Conservation (phyloP, 495 filamentous ascomycete genomes). For the Penicillium cinerascens region DNA sequence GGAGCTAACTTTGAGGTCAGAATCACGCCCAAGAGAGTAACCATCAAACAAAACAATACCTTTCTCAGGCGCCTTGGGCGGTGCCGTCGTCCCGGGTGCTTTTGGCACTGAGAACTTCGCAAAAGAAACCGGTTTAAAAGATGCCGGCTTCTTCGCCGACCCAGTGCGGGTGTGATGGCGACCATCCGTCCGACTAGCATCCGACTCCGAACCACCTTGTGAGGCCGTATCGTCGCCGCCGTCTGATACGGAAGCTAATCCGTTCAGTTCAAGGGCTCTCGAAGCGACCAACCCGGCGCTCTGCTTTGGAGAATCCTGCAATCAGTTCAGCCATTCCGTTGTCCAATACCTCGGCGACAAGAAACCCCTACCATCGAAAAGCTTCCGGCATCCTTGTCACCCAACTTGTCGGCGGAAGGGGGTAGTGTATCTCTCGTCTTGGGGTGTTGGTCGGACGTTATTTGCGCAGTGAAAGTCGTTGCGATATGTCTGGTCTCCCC, state of each 20-base stretch:
- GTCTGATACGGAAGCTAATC: conserved; percentile 39
- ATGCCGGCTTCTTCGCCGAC: conserved; percentile 76
- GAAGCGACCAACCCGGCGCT: conserved; percentile 36
- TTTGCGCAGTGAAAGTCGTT: conserved; percentile 28
- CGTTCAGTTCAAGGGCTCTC: conserved; percentile 44
- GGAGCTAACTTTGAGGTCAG: conserved; percentile 35
- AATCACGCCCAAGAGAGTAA: background rate
- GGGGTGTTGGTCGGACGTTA: conserved; percentile 25
- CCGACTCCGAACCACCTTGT: conserved; percentile 46
- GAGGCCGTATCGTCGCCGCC: conserved; percentile 46
- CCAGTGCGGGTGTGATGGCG: conserved; percentile 63
- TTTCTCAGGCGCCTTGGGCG: conserved; percentile 56
- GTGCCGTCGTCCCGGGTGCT: conserved; percentile 49
- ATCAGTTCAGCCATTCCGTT: conserved; percentile 19
- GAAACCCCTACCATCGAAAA: conserved; percentile 28
- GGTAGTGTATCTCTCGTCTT: conserved; percentile 16
- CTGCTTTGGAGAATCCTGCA: conserved; percentile 35
- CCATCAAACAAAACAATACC: conserved; percentile 30
- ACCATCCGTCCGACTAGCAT: conserved; percentile 50
- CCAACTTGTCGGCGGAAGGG: conserved; percentile 18
- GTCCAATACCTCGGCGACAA: conserved; percentile 3
- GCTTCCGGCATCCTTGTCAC: conserved; percentile 29
- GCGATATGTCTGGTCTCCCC: conserved; percentile 45
- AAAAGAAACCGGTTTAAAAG: conserved; percentile 93
- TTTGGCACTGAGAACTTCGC: conserved; percentile 66